Evolutionary conservation across 2,329 filamentous ascomycete species (phyloP), one percentile per base, ranked within the genome.

Genomic region (Colletotrichum sp.): DNA sequence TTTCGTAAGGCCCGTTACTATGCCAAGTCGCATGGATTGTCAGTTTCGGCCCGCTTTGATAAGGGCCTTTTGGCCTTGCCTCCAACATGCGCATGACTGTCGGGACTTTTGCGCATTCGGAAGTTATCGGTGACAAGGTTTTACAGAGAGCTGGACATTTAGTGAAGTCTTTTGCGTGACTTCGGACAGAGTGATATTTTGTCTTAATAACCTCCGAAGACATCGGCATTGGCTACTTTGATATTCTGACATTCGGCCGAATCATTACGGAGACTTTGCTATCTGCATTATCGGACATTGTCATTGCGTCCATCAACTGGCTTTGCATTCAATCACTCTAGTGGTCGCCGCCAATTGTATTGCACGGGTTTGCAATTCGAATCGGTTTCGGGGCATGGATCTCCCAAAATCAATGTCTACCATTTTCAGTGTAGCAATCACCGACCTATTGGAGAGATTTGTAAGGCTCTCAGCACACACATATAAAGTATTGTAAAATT

Each of bases 161-260:
- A 1, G 2, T 12, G 0, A 4, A 22, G 1, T 0, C 2, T 3
- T n/a, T 0, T 48, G 5, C 1, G 2, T 22, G n/a, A 48, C 19
- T 12, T 48, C 39, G 44, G 44, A 13, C 19, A 22, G 44, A n/a
- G 5, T 22, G 1, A n/a, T 12, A 0, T 4, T 48, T 19, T 22
- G 19, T 2, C 4, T 13, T 22, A 2, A 48, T n/a, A 48, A 48
- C 44, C 44, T 48, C 44, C 44, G 19, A 48, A 48, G 44, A 1
- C 44, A 1, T 48, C 44, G 44, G 44, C 6, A 22, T 22, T 48
- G 1, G 44, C n/a, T n/a, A n/a, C n/a, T n/a, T n/a, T n/a, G n/a
- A n/a, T n/a, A n/a, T n/a, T n/a, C n/a, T n/a, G n/a, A n/a, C n/a
- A 19, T 44, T 6, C 44, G 19, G 44, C 44, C 44, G 44, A 48